These are phyloP conservation scores for Mucor sp. DNA, from an alignment of 371 early-diverging fungal genomes.

Conservation along the genomic window DNA sequence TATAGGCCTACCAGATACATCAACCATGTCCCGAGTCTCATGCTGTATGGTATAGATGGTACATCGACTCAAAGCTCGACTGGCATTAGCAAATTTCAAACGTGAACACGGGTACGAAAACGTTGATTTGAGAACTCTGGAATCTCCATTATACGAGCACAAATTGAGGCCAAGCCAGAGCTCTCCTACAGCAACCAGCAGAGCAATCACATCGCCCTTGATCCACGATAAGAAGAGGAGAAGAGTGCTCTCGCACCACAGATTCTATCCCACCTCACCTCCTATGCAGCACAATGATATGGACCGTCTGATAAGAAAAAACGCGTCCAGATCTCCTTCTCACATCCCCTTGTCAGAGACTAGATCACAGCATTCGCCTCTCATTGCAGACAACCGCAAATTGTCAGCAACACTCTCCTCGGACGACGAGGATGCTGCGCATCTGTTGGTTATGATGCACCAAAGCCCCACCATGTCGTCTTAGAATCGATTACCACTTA, in stretches of 20 bases:
- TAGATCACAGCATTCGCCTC: neutral
- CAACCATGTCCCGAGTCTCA: neutral
- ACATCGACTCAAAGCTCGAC: slow-evolving; percentile 25
- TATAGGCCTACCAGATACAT: neutral
- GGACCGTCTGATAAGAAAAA: slow-evolving; percentile 16
- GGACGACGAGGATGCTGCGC: slow-evolving; percentile 32
- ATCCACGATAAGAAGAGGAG: slow-evolving; percentile 8
- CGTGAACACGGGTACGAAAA: slow-evolving; percentile 30
- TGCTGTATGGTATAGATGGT: slow-evolving; percentile 13
- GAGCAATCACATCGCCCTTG: neutral
- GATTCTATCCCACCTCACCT: slow-evolving; percentile 22
- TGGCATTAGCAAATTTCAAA: slow-evolving; percentile 32
- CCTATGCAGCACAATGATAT: slow-evolving; percentile 15
- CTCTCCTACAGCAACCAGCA: too few species aligned
- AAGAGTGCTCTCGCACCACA: slow-evolving; percentile 12
- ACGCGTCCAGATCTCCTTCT: slow-evolving; percentile 8
- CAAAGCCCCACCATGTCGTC: slow-evolving; percentile 30
- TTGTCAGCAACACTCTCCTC: slow-evolving; percentile 23
- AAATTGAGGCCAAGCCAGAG: neutral
- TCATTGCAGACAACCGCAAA: slow-evolving; percentile 2
- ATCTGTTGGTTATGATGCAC: slow-evolving; percentile 32
- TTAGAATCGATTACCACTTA: neutral
- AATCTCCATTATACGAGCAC: slow-evolving; percentile 15
- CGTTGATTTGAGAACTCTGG: slow-evolving; percentile 20
- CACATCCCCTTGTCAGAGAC: slow-evolving; percentile 11